Percentiles rank a stretch among this genome's conserved stretches.
These are phyloP conservation scores for Podospora appendiculata DNA, from an alignment of 495 filamentous ascomycete genomes.

Conservation along the genomic window DNA sequence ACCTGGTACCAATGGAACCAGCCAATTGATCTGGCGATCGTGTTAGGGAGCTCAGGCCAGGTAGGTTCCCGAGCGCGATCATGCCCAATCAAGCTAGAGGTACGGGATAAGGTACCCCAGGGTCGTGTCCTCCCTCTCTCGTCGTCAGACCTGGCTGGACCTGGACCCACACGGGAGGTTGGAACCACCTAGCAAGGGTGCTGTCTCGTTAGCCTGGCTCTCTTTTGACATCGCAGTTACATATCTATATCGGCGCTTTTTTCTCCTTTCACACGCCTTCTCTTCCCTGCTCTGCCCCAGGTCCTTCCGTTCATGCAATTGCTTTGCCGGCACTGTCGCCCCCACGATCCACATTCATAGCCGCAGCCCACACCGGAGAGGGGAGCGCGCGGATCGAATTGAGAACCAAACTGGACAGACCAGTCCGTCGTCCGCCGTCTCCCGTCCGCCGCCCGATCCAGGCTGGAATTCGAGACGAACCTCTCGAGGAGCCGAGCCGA, in stretches of 20 bases:
- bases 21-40: too few species aligned
- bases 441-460: neutral
- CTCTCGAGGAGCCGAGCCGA: too few species aligned
- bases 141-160: neutral
- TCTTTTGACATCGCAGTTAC: slow-evolving; percentile 17
- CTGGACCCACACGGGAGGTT: neutral
- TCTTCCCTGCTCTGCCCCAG: neutral
- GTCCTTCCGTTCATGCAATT: neutral
- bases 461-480: neutral
- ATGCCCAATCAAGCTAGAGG: neutral
- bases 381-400: neutral
- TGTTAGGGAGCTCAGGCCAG: too few species aligned
- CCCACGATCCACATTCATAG: neutral
- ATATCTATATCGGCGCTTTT: neutral
- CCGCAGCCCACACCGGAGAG: neutral
- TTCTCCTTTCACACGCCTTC: neutral
- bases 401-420: neutral
- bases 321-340: neutral
- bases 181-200: slow-evolving; percentile 15
- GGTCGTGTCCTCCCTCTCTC: neutral
- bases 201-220: slow-evolving; percentile 16
- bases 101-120: neutral
- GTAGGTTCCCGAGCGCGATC: too few species aligned
- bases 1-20: too few species aligned
- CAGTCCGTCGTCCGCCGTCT: neutral